Evolutionary conservation across 495 filamentous ascomycete species (phyloP).

Genomic region (Terfezia boudieri): DNA sequence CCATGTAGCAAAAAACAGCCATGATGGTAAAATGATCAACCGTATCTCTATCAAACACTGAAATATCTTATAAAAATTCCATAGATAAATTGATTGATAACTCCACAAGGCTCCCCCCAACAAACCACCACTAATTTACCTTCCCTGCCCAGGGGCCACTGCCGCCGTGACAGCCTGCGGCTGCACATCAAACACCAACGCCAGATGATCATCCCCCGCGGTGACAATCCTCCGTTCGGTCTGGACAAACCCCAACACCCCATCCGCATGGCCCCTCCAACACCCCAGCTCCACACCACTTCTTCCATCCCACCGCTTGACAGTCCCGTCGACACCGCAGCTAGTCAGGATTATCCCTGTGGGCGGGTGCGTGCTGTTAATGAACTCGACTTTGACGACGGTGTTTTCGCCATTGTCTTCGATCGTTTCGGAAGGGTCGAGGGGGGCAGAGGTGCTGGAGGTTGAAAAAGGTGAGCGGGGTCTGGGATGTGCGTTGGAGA

Average conservation of each 20-base stretch:
- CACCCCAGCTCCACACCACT: conserved; percentile 42
- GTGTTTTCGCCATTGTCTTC: neutral
- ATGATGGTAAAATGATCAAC: no score
- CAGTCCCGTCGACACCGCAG: conserved; percentile 70
- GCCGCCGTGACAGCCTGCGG: neutral
- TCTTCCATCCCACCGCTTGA: conserved; percentile 67
- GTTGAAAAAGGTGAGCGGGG: neutral
- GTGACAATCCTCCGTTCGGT: conserved; percentile 55
- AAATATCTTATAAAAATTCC: no score
- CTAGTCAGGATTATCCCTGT: conserved; percentile 42
- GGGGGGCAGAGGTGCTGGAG: no score
- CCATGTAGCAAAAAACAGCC: no score
- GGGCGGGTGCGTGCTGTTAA: conserved; percentile 22
- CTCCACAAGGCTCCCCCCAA: no score
- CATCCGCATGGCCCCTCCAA: conserved; percentile 60
- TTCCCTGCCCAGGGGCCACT: neutral
- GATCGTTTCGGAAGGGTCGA: conserved; percentile 25
- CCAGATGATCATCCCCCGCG: conserved; percentile 64
- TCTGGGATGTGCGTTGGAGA: conserved; percentile 51
- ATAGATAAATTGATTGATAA: no score
- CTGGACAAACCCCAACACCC: conserved; percentile 77
- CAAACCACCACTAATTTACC: no score
- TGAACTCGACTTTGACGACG: conserved; percentile 84
- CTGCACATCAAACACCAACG: neutral
- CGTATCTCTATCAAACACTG: no score